Conservation (phyloP, 139 green algal genomes). For the Chlamydomonas sphaeroides region DNA sequence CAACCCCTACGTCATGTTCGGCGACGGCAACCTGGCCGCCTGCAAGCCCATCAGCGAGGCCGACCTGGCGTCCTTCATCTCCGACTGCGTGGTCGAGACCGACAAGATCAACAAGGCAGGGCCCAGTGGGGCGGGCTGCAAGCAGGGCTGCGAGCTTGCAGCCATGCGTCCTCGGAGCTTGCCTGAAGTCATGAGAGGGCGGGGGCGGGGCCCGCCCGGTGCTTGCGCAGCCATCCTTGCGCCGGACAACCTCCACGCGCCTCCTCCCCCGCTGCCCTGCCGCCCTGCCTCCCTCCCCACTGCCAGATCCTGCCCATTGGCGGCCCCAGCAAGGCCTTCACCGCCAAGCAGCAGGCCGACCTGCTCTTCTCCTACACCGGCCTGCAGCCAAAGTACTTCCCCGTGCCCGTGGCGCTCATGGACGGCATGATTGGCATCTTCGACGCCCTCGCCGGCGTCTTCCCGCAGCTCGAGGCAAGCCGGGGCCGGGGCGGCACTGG, state of each 20-base stretch:
- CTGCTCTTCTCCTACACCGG: conserved; percentile 93
- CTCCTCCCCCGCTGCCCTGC: background rate
- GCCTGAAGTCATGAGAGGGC: no score
- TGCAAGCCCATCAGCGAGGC: conserved; percentile 99
- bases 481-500: no score
- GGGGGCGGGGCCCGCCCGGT: no score
- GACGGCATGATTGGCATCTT: conserved; percentile 95
- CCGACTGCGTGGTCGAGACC: conserved; percentile 78
- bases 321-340: conserved; percentile 89
- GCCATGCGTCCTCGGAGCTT: no score
- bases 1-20: conserved; percentile 99
- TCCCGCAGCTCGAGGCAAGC: conserved; percentile 84
- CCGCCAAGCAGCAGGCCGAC: conserved; percentile 89
- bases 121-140: background rate
- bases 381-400: conserved; percentile 87
- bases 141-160: no score
- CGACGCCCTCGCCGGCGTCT: conserved; percentile 84
- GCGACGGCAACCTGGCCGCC: conserved; percentile 92
- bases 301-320: conserved; percentile 93
- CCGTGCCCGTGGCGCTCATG: conserved; percentile 95
- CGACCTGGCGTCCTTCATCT: conserved; percentile 94
- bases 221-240: no score
- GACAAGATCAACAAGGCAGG: conserved; percentile 60
- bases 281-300: background rate
- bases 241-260: background rate